These are phyloP conservation scores for Barbatosphaeria neglecta DNA, from an alignment of 495 filamentous ascomycete species.

Conservation along the genomic window DNA sequence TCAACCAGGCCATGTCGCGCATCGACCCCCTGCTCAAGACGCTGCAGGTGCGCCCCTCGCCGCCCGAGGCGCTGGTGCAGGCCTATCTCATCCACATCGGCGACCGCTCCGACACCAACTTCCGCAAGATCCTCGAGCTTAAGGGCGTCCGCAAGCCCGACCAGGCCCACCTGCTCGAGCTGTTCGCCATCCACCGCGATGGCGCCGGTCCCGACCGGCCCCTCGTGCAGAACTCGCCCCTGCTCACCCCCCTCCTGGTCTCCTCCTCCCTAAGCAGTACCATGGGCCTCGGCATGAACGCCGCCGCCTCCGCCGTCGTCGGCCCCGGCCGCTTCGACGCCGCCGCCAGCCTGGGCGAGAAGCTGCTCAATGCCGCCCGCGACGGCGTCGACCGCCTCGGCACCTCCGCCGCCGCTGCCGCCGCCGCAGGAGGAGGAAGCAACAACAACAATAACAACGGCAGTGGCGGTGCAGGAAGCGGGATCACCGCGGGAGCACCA, in stretches of 20 bases:
- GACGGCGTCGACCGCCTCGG: conserved; percentile 86
- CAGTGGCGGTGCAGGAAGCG: conserved; percentile 54
- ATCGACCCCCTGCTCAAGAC: conserved; percentile 92
- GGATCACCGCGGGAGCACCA: conserved; percentile 45
- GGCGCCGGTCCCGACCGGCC: conserved; percentile 45
- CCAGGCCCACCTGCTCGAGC: conserved; percentile 70
- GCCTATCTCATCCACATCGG: conserved; percentile 93
- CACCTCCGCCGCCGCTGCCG: conserved; percentile 28
- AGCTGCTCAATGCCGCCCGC: conserved; percentile 67
- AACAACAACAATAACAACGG: conserved; percentile 42
- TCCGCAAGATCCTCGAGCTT: conserved; percentile 89
- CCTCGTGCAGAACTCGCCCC: conserved; percentile 45
- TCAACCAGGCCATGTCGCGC: conserved; percentile 71
- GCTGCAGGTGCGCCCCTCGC: conserved; percentile 82
- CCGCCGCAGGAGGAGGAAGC: conserved; percentile 34
- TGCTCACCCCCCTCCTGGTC: conserved; percentile 50
- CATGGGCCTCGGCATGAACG: conserved; percentile 13
- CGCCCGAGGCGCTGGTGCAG: conserved; percentile 88
- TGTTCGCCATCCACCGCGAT: conserved; percentile 73
- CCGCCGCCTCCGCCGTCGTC: conserved; percentile 17
- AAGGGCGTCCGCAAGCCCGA: conserved; percentile 79
- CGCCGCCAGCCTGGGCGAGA: conserved; percentile 62
- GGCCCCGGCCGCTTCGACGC: conserved; percentile 43
- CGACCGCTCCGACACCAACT: conserved; percentile 84
- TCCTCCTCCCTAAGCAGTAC: conserved; percentile 23